Base-by-base conservation (phyloP, 495 filamentous ascomycete species). In the Tuber umbilicatum region DNA sequence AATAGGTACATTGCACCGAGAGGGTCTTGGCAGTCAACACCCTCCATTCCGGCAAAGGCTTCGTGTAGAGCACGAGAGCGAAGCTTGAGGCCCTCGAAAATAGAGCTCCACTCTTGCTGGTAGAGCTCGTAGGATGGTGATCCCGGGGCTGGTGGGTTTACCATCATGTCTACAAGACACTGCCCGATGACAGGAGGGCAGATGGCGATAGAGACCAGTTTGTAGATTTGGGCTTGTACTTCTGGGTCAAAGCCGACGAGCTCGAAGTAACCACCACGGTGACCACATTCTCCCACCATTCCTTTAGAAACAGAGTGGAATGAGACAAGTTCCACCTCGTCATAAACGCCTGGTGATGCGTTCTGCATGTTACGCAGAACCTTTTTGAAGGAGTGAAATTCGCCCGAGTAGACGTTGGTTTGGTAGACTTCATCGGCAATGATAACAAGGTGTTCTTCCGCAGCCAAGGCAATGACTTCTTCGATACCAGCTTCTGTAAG, bases 371-470 rank as follows among this genome's bases (percentile, higher is more conserved):
- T 90, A 35, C 94, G 89, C 19, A 99, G 89, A 47, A 90, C 89
- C 81, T 92, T 90, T 86, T 98, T 97, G 89, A 99, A 98, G 73
- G 91, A 94, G 83, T 92, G 89, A 86, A 98, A 98, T 80, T 94
- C 87, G 82, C 96, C 96, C 68, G 90, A 82, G 85, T 98, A 99
- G 79, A 99, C 91, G 83, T 99, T 99, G 82, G 96, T 98, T 85
- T 99, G 95, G 88, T 99, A 99, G 12, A 99, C 95, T 84, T 99
- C 95, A 80, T 99, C 95, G 73, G 96, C 95, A 60, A 99, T 86
- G 60, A 97, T 86, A 21, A 98, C 94, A 23, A 99, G 88, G 73
- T 90, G 90, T 86, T 98, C 89, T 83, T 94, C 86, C 16, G 91
- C 90, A 40, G 96, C 95, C 70, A 97, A 89, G 37, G 93, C 87